Percentiles rank a stretch among this genome's conserved stretches.
phyloP scores from a whole-genome alignment of 306 rosid genomes.

The Pterocarpus santalinus region DNA sequence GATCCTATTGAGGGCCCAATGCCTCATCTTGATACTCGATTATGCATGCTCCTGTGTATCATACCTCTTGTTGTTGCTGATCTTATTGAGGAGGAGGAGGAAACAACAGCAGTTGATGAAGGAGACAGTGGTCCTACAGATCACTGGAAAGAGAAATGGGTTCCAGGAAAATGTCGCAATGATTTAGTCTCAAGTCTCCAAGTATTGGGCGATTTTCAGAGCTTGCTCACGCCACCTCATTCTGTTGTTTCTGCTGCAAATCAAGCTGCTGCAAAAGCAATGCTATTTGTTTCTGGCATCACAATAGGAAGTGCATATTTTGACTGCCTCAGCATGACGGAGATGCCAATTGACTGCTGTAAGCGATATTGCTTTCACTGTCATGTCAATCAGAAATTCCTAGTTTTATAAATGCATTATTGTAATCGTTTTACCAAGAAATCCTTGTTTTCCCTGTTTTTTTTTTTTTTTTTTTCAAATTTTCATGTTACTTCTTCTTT shows the following conservation, averaged over 20 bases:
- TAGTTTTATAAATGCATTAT: slow-evolving; percentile 16
- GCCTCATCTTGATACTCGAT: slow-evolving; percentile 93
- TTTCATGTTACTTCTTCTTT: slow-evolving; percentile 39
- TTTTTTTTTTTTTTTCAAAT: background rate
- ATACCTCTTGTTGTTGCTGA: slow-evolving; percentile 82
- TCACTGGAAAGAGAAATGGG: slow-evolving; percentile 67
- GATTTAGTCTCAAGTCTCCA: slow-evolving; percentile 84
- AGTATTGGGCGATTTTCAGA: slow-evolving; percentile 85
- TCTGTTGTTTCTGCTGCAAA: slow-evolving; percentile 74
- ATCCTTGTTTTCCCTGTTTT: slow-evolving; percentile 10
- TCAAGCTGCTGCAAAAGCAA: slow-evolving; percentile 95
- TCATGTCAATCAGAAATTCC: slow-evolving; percentile 10
- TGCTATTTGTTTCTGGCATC: slow-evolving; percentile 83
- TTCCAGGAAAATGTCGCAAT: slow-evolving; percentile 66
- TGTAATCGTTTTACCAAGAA: slow-evolving; percentile 21
- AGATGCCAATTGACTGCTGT: slow-evolving; percentile 82
- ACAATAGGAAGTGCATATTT: slow-evolving; percentile 74
- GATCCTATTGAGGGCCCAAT: slow-evolving; percentile 99
- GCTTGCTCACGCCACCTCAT: slow-evolving; percentile 86
- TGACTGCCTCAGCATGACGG: slow-evolving; percentile 75
- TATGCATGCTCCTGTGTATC: slow-evolving; percentile 88
- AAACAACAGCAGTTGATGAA: slow-evolving; percentile 58
- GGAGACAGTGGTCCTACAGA: slow-evolving; percentile 57
- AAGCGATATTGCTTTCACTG: slow-evolving; percentile 53
- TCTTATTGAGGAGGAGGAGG: slow-evolving; percentile 87